Conservation (phyloP, 2,329 filamentous ascomycete genomes). For the Didymosphaeria variabile region DNA sequence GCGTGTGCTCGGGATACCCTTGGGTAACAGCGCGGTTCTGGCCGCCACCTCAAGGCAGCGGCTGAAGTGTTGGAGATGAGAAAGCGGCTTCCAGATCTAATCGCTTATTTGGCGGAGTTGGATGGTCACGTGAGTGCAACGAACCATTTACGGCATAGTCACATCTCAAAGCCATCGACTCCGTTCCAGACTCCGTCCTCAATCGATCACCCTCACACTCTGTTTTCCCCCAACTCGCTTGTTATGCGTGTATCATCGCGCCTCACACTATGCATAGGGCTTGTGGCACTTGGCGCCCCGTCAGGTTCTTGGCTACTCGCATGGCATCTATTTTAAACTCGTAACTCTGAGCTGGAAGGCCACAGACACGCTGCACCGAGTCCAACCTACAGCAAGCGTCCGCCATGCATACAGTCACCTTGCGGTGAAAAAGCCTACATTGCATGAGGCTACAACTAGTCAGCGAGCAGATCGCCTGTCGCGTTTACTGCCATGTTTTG, state of each 20-base stretch:
- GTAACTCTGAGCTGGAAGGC: not conserved
- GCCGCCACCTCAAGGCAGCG: not conserved
- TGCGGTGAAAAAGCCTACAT: conserved; percentile 1
- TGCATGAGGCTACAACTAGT: not conserved
- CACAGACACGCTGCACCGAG: not conserved
- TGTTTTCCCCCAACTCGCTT: not conserved
- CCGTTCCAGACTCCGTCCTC: not conserved
- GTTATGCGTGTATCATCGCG: not conserved
- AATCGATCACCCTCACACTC: not conserved
- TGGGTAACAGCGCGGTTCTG: not conserved
- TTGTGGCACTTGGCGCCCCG: not conserved
- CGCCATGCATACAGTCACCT: not conserved
- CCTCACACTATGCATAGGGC: not conserved
- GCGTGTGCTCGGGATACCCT: not conserved
- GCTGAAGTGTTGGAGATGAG: conserved; percentile 4
- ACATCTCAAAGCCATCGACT: not conserved
- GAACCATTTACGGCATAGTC: not conserved
- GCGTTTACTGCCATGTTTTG: conserved; percentile 2
- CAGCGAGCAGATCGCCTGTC: not conserved
- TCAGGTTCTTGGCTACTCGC: not conserved
- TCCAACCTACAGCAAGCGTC: not conserved
- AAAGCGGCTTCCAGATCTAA: not conserved
- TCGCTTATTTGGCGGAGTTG: not conserved
- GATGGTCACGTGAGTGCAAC: not conserved
- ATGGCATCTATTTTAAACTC: not conserved